These are phyloP conservation scores for Aspergillus sojae DNA, from an alignment of 2,329 filamentous ascomycete species.

Conservation along the genomic window DNA sequence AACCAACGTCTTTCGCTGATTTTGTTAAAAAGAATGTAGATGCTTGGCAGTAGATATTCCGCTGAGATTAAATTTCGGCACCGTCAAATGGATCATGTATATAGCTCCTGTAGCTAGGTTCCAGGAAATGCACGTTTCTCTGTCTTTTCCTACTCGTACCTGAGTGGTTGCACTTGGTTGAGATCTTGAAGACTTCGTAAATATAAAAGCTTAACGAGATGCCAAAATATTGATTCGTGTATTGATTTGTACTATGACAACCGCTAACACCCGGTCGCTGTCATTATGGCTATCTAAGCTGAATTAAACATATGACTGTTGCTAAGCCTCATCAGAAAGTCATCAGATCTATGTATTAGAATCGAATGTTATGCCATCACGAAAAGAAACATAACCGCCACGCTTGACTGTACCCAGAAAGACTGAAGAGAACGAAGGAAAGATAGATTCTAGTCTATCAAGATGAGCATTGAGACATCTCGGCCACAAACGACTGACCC, in stretches of 20 bases:
- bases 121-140: not conserved
- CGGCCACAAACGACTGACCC: slow-evolving; percentile 86
- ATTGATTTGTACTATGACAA: not conserved
- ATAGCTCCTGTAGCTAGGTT: not conserved
- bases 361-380: not conserved
- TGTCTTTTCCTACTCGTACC: not conserved
- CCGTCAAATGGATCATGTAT: not conserved
- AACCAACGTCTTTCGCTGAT: not conserved
- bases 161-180: not conserved
- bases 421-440: not conserved
- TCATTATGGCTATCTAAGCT: not conserved
- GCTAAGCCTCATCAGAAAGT: not conserved
- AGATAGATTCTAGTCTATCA: not conserved
- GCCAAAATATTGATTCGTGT: not conserved
- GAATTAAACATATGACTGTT: not conserved
- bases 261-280: not conserved
- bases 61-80: not conserved
- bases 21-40: not conserved
- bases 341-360: slow-evolving; percentile 3
- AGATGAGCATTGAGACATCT: slow-evolving; percentile 61
- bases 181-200: not conserved
- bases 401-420: not conserved
- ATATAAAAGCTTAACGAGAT: not conserved
- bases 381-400: not conserved
- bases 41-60: not conserved